These are phyloP conservation scores for Coemansia sp. DNA, from an alignment of 192 early-diverging fungal genomes.

Conservation along the genomic window DNA sequence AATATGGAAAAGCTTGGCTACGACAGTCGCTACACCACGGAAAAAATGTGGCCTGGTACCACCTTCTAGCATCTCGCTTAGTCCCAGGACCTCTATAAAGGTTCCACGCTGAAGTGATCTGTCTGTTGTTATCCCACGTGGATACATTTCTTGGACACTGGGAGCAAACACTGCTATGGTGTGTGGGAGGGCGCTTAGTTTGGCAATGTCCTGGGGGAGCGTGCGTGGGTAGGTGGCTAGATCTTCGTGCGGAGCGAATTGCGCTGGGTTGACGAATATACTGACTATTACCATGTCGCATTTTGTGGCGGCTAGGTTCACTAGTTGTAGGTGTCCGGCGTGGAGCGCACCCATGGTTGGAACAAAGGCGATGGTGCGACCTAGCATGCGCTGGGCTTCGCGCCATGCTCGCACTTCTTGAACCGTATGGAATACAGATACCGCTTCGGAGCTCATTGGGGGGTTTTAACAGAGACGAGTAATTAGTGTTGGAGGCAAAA, in stretches of 20 bases:
- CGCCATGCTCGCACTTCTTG: conserved; percentile 77
- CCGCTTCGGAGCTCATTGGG: background rate
- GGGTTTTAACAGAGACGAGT: background rate
- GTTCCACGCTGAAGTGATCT: conserved; percentile 79
- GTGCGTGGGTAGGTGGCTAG: conserved; percentile 90
- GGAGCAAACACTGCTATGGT: conserved; percentile 62
- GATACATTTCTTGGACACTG: conserved; percentile 90
- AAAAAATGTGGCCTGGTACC: conserved; percentile 93
- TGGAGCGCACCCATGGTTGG: conserved; percentile 99
- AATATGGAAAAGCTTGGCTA: conserved; percentile 92
- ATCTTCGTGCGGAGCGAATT: conserved; percentile 97
- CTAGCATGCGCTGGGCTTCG: conserved; percentile 52
- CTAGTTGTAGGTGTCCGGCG: conserved; percentile 82
- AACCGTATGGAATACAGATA: conserved; percentile 71
- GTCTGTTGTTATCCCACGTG: conserved; percentile 84
- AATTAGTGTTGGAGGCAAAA: background rate
- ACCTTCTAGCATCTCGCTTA: conserved; percentile 94
- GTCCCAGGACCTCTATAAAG: conserved; percentile 91
- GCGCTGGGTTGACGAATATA: conserved; percentile 99
- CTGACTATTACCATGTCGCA: conserved; percentile 78
- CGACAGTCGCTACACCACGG: conserved; percentile 95
- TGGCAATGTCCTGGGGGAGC: conserved; percentile 72
- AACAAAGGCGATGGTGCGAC: conserved; percentile 84
- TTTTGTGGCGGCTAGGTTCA: conserved; percentile 58
- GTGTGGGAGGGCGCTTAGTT: conserved; percentile 46